Evolutionary conservation across 1,284 basidiomycete species (phyloP), one percentile per base, ranked within the genome.

Genomic region (Naganishia sp.): DNA sequence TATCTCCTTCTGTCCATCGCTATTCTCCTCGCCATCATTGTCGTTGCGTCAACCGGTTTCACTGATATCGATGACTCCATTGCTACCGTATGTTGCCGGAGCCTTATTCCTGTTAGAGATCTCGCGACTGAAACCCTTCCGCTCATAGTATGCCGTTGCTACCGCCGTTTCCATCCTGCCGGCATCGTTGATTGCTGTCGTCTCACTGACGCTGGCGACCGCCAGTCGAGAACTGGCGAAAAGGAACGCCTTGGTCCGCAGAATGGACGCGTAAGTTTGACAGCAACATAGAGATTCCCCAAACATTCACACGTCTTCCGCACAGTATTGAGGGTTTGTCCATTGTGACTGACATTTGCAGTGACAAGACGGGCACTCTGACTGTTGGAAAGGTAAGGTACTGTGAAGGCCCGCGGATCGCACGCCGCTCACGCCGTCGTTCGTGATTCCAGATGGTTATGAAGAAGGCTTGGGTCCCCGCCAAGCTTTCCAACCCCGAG

Each of bases 311-410:
- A 69, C 6, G 64, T 52, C 28, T 75, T 66, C 74, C 79, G 85
- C 7, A 83, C 71, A 82, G 84, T 13, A 80, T 87, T 61, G 86
- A 87, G 70, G 85, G 83, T n/a, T 77, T 87, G n/a, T 83, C 83
- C 1, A 82, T 83, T 47, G 84, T 86, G 6, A 84, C 85, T 55
- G 84, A 86, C 72, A 83, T 87, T 65, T 87, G 85, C 74, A 85
- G 83, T 21, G 85, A 87, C 76, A 87, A 86, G 77, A 87, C 86
- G 1, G 86, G 86, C 31, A 87, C 86, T 0, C 77, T 87, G n/a
- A 87, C 86, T 0, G 79, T 76, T 75, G 84, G 85, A 6, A 80
- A 81, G 69, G 83, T 82, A 80, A 66, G 61, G 56, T 11, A 32
- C 1, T 6, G 31, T 2, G 18, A 15, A 25, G 18, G 11, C 6